Conservation (phyloP, 2,329 filamentous ascomycete genomes). For the Phialophora chinensis region DNA sequence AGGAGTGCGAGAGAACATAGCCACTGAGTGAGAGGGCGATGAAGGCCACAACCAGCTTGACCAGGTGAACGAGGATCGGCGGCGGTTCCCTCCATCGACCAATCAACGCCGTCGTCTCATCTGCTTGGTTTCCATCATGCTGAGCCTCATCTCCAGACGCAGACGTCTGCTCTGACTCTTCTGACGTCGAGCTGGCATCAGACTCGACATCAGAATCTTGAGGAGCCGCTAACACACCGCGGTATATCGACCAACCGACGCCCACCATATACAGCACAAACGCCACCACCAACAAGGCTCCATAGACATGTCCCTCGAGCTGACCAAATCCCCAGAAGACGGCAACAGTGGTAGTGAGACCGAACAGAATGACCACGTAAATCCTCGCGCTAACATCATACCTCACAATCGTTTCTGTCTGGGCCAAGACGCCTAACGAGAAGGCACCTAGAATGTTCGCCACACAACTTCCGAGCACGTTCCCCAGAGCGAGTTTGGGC, state of each 20-base stretch:
- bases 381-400: slow-evolving; percentile 59
- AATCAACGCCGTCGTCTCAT: slow-evolving; percentile 11
- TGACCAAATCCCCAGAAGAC: slow-evolving; percentile 20
- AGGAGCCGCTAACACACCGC: slow-evolving; percentile 50
- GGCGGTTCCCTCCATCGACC: slow-evolving; percentile 34
- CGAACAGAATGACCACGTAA: slow-evolving; percentile 53
- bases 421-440: slow-evolving; percentile 57
- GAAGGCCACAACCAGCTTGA: slow-evolving; percentile 54
- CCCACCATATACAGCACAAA: slow-evolving; percentile 55
- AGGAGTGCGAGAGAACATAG: slow-evolving; percentile 57
- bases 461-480: slow-evolving; percentile 60
- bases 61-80: slow-evolving; percentile 48
- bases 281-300: slow-evolving; percentile 48
- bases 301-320: slow-evolving; percentile 41
- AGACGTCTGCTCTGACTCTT: not conserved
- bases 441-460: slow-evolving; percentile 64
- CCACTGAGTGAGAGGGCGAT: slow-evolving; percentile 54
- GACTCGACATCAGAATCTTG: slow-evolving; percentile 51
- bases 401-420: slow-evolving; percentile 41
- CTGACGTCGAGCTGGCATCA: not conserved
- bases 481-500: slow-evolving; percentile 59
- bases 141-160: not conserved
- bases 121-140: not conserved
- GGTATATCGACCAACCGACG: slow-evolving; percentile 54
- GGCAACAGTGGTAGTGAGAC: slow-evolving; percentile 50